Conservation (phyloP, 2,329 filamentous ascomycete genomes). For the Xylariaceae sp. region DNA sequence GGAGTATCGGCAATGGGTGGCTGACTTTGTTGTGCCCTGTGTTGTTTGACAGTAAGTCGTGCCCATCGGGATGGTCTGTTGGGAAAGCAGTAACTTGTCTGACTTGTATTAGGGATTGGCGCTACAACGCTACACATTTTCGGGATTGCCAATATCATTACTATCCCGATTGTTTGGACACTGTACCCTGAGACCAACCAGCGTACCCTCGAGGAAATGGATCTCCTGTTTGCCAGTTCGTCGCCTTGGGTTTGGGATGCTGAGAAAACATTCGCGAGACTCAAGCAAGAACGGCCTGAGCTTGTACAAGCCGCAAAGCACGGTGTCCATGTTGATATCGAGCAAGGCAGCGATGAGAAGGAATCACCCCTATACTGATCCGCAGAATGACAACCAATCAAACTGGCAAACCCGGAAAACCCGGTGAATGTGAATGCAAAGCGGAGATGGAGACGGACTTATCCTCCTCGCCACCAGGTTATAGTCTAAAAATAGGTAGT, state of each 20-base stretch:
- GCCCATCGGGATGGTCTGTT: not conserved
- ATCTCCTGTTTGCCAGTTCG: slow-evolving; percentile 65
- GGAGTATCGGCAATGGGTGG: slow-evolving; percentile 73
- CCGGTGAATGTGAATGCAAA: too few species aligned
- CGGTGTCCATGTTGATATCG: slow-evolving; percentile 23
- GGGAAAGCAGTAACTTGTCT: not conserved
- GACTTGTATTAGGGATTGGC: slow-evolving; percentile 42
- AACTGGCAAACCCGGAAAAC: too few species aligned
- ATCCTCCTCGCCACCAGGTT: too few species aligned
- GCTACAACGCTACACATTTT: slow-evolving; percentile 75
- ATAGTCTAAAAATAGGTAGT: too few species aligned
- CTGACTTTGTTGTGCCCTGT: slow-evolving; percentile 24
- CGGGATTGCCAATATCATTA: slow-evolving; percentile 60
- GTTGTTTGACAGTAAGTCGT: slow-evolving; percentile 28
- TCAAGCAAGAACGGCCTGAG: slow-evolving; percentile 58
- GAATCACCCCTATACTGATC: too few species aligned
- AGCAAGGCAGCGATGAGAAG: not conserved
- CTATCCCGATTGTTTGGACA: slow-evolving; percentile 68
- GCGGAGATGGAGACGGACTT: too few species aligned
- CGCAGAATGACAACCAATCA: too few species aligned
- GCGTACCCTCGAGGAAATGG: slow-evolving; percentile 71
- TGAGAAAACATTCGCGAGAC: slow-evolving; percentile 58
- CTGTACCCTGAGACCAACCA: slow-evolving; percentile 72
- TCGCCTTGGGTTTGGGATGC: slow-evolving; percentile 69
- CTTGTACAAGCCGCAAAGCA: slow-evolving; percentile 35